Conservation (phyloP, 2,329 filamentous ascomycete genomes). For the Fusarium odoratissimum region DNA sequence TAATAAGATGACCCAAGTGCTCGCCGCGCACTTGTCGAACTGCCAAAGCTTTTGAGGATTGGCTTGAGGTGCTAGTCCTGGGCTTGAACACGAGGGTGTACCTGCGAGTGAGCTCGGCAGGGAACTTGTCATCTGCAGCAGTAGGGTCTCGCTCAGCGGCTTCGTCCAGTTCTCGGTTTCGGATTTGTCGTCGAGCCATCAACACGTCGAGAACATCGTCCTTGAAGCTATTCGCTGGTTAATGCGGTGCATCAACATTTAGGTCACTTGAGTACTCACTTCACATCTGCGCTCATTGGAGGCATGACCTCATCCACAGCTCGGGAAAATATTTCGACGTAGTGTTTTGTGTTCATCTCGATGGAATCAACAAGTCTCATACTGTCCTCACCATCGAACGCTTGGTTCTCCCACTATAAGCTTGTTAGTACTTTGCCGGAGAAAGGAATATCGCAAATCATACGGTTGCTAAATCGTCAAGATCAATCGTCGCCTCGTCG, state of each 20-base stretch:
- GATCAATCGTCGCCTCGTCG: conserved; percentile 84
- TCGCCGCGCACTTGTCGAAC: conserved; percentile 94
- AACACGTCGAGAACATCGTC: conserved; percentile 97
- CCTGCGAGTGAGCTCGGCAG: conserved; percentile 88
- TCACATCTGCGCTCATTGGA: conserved; percentile 79
- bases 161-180: conserved; percentile 81
- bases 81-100: conserved; percentile 98
- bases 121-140: conserved; percentile 81
- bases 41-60: conserved; percentile 75
- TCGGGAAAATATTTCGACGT: conserved; percentile 89
- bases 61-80: conserved; percentile 76
- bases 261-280: conserved; percentile 59
- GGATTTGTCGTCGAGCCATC: conserved; percentile 88
- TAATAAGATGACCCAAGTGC: conserved; percentile 92
- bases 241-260: background rate
- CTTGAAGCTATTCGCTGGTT: conserved; percentile 75
- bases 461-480: conserved; percentile 87
- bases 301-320: conserved; percentile 92
- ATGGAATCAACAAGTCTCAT: conserved; percentile 84
- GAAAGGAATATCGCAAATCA: conserved; percentile 43
- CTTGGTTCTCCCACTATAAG: conserved; percentile 77
- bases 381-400: conserved; percentile 65
- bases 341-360: conserved; percentile 92
- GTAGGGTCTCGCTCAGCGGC: conserved; percentile 75
- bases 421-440: conserved; percentile 31